phyloP scores from a whole-genome alignment of 805 yeast species.

The Saitoella complicata region DNA sequence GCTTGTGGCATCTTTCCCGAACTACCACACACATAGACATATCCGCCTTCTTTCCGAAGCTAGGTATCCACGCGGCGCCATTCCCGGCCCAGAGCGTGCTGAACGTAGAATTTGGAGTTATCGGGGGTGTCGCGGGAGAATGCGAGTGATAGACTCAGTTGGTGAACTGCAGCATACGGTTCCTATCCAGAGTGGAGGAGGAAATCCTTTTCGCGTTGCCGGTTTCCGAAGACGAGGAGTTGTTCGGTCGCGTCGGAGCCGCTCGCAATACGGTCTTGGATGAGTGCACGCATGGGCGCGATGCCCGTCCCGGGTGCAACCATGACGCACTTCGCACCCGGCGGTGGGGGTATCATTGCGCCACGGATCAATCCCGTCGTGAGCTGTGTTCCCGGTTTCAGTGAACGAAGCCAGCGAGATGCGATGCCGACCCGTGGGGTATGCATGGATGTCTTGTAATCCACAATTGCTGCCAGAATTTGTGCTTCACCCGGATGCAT shows the following conservation, averaged over 20 bases:
- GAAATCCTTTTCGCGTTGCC: conserved; percentile 50
- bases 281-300: conserved; percentile 74
- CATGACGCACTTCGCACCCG: conserved; percentile 41
- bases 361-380: conserved; percentile 26
- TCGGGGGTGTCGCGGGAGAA: conserved; percentile 35
- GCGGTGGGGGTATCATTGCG: conserved; percentile 32
- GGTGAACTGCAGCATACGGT: background rate
- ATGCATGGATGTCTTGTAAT: conserved; percentile 67
- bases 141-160: conserved; percentile 23
- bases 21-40: conserved; percentile 76
- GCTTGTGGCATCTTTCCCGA: conserved; percentile 91
- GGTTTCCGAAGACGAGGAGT: conserved; percentile 58
- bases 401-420: conserved; percentile 50
- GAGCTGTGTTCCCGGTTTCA: conserved; percentile 34
- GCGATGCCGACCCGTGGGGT: conserved; percentile 68
- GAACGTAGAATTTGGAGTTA: conserved; percentile 45
- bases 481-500: conserved; percentile 29
- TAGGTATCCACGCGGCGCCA: conserved; percentile 34
- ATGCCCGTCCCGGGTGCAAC: conserved; percentile 92
- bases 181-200: conserved; percentile 43
- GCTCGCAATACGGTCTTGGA: conserved; percentile 24
- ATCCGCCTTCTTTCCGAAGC: conserved; percentile 38
- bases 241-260: conserved; percentile 20
- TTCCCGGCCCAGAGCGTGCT: conserved; percentile 45
- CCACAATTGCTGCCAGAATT: conserved; percentile 67